These are phyloP conservation scores for Cercospora zeae-maydis DNA, from an alignment of 2,329 filamentous ascomycete species.

Conservation along the genomic window DNA sequence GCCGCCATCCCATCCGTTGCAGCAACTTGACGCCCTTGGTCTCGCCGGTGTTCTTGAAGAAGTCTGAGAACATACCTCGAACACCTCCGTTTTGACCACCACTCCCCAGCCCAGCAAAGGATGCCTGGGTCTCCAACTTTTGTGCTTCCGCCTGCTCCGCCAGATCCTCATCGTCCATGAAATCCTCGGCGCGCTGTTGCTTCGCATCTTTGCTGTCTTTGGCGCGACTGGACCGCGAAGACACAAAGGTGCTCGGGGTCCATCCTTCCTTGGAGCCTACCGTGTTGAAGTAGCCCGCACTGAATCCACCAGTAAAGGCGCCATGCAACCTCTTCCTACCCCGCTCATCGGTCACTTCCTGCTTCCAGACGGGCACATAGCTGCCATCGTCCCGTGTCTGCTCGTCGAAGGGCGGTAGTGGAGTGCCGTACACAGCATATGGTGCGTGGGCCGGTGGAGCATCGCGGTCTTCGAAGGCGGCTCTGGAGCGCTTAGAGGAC, in stretches of 20 bases:
- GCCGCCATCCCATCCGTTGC: conserved; percentile 92
- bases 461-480: conserved; percentile 71
- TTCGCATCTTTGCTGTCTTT: conserved; percentile 52
- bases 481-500: conserved; percentile 75
- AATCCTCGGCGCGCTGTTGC: conserved; percentile 74
- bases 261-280: conserved; percentile 98
- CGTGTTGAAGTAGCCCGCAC: conserved; percentile 96
- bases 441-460: conserved; percentile 57
- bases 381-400: conserved; percentile 82
- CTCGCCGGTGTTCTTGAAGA: conserved; percentile 70
- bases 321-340: conserved; percentile 89
- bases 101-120: conserved; percentile 72
- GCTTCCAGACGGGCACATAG: conserved; percentile 95
- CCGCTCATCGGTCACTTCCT: conserved; percentile 90
- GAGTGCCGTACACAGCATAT: conserved; percentile 77
- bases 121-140: conserved; percentile 66
- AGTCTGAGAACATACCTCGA: conserved; percentile 60
- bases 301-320: conserved; percentile 94
- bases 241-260: conserved; percentile 88
- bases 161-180: conserved; percentile 97
- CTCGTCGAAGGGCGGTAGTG: conserved; percentile 72
- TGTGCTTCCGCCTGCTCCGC: conserved; percentile 78
- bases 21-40: conserved; percentile 84
- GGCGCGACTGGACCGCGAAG: conserved; percentile 74
- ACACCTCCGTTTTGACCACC: conserved; percentile 53